Base-by-base conservation (phyloP, 1,284 basidiomycete genomes). In the Microbotryum lychnidis-dioicae region DNA sequence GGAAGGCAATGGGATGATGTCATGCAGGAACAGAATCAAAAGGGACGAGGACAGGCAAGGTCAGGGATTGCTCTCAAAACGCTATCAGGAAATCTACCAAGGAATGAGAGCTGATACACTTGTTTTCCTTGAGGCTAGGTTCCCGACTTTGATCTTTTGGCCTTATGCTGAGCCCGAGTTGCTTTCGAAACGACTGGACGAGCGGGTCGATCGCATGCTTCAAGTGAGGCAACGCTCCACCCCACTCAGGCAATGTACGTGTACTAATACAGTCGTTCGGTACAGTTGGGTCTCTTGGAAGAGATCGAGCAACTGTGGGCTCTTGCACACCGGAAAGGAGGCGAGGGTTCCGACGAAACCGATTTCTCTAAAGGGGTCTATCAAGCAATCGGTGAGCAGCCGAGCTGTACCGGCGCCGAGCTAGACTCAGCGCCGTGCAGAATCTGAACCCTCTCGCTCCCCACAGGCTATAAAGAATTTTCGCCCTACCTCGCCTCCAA, bases 61-160 rank as follows among this genome's bases (percentile, higher is more conserved):
- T 57, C 50, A 23, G 57, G 8, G 18, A 50, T 47, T 49, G 49
- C 29, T 47, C 58, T 64, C 18, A 57, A 64, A 37, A 20, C 21
- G 23, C 14, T 48, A 42, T 50, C n/a, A 50, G 54, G 29, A 33
- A 49, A 84, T 64, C 31, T 54, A 50, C 70, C 60, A 27, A 44
- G 8, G 59, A 57, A 56, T 44, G 25, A 18, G 29, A 69, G 68
- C 48, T 42, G 37, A 42, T 42, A 70, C 66, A 66, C 2, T 31
- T 31, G 8, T 9, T 9, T 31, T 31, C 8, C 31, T 64, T 53
- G 31, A 0, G n/a, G 18, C 57, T 63, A 91, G 89, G 72, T 94
- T 87, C 74, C 81, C 82, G 3, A 87, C 89, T 0, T 79, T 99
- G 27, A 85, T 89, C 51, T 87, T 97, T 73, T 98, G 94, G 94